A percentile compares a stretch with the other conserved stretches of the same genome.
phyloP scores from a whole-genome alignment of 345 rosid species.

The Rhodamnia argentea region DNA sequence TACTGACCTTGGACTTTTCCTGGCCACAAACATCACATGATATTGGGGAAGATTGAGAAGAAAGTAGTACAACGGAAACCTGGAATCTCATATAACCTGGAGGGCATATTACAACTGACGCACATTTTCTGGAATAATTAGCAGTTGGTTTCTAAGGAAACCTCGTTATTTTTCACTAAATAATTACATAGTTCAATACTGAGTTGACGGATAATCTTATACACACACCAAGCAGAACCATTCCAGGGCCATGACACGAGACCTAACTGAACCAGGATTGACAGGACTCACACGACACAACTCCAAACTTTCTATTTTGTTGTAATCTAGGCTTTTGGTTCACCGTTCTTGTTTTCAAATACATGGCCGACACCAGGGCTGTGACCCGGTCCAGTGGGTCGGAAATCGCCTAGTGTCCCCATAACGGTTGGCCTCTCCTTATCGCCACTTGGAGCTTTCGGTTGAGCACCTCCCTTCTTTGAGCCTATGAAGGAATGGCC shows the following conservation, averaged over 20 bases:
- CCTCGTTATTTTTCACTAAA: neutral
- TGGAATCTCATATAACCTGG: neutral
- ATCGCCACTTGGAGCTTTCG: neutral
- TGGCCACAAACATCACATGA: neutral
- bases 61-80: neutral
- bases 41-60: neutral
- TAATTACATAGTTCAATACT: neutral
- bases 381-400: conserved; percentile 40
- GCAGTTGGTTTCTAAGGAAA: neutral
- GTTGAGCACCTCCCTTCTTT: neutral
- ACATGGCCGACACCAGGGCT: conserved; percentile 48
- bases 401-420: neutral
- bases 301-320: neutral
- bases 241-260: neutral
- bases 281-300: neutral
- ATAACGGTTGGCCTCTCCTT: conserved; percentile 2
- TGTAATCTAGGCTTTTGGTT: conserved; percentile 15
- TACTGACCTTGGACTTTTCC: neutral
- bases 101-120: neutral
- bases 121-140: neutral
- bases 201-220: neutral
- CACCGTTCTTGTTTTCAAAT: conserved; percentile 4
- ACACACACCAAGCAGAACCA: neutral
- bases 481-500: conserved; percentile 10
- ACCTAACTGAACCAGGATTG: neutral